A percentile compares a stretch with the other conserved stretches of the same genome.
These are phyloP conservation scores for Cryptococcus sp. DNA, from an alignment of 1,284 basidiomycete genomes.

Conservation along the genomic window DNA sequence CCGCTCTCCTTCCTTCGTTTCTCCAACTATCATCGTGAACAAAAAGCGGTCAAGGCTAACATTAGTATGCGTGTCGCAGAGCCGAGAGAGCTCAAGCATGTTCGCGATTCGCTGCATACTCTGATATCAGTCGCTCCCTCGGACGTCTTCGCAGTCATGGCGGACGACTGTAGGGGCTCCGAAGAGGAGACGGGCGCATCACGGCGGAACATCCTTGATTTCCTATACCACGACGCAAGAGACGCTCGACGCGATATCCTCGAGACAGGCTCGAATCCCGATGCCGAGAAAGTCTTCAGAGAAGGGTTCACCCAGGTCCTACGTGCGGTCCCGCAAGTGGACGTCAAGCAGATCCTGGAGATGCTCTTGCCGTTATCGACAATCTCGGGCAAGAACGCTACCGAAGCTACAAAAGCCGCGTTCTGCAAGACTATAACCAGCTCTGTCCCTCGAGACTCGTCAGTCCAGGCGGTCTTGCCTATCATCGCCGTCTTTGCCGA, in stretches of 20 bases:
- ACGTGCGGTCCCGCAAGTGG: neutral
- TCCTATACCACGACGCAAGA: constrained; percentile 18
- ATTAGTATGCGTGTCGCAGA: constrained; percentile 17
- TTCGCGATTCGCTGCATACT: constrained; percentile 23
- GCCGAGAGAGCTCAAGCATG: constrained; percentile 28
- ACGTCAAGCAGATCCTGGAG: constrained; percentile 16
- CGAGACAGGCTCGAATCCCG: constrained; percentile 20
- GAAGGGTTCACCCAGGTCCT: constrained; percentile 23
- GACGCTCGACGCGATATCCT: constrained; percentile 13
- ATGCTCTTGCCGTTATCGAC: constrained; percentile 23
- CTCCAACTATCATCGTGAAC: neutral
- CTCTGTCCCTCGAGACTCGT: constrained; percentile 9
- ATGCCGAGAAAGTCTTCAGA: constrained; percentile 25
- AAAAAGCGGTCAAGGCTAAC: neutral
- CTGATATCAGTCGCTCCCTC: constrained; percentile 27
- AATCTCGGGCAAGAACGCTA: constrained; percentile 23
- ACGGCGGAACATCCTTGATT: constrained; percentile 32
- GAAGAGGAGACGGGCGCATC: constrained; percentile 38
- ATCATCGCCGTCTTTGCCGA: constrained; percentile 14
- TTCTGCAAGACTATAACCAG: constrained; percentile 17
- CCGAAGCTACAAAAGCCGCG: constrained; percentile 2
- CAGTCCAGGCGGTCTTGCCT: neutral
- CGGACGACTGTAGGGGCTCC: constrained; percentile 29
- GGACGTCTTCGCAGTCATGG: constrained; percentile 35
- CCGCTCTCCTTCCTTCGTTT: neutral